Conservation (phyloP, 2,329 filamentous ascomycete species). For the Aurifilum marmelostoma region DNA sequence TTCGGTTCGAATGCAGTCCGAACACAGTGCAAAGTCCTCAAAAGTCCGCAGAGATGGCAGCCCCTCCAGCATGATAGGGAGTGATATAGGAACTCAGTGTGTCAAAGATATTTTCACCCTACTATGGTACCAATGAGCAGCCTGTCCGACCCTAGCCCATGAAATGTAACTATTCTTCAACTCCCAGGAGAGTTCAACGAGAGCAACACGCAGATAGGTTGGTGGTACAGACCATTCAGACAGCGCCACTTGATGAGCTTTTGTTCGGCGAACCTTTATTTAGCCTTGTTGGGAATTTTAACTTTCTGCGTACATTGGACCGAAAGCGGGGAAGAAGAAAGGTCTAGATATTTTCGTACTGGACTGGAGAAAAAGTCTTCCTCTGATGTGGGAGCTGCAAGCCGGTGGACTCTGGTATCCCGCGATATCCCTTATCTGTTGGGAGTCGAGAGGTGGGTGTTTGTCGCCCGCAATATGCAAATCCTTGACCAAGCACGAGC, state of each 20-base stretch:
- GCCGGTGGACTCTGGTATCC: background rate
- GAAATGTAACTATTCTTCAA: no score
- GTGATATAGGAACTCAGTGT: background rate
- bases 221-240: background rate
- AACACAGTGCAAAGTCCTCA: no score
- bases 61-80: no score
- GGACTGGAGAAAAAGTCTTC: background rate
- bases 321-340: no score
- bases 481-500: background rate
- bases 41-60: no score
- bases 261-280: background rate
- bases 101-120: background rate
- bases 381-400: background rate
- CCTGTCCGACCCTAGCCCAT: no score
- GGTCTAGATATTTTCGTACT: background rate
- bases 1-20: no score
- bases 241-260: background rate
- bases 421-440: background rate
- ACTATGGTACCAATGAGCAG: no score
- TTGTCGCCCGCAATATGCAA: background rate
- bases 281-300: background rate
- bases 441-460: background rate
- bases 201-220: background rate
- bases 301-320: background rate
- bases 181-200: no score